A percentile compares a stretch with the other conserved stretches of the same genome.
These are phyloP conservation scores for Cryptococcus neoformans DNA, from an alignment of 1,284 basidiomycete species.

Conservation along the genomic window DNA sequence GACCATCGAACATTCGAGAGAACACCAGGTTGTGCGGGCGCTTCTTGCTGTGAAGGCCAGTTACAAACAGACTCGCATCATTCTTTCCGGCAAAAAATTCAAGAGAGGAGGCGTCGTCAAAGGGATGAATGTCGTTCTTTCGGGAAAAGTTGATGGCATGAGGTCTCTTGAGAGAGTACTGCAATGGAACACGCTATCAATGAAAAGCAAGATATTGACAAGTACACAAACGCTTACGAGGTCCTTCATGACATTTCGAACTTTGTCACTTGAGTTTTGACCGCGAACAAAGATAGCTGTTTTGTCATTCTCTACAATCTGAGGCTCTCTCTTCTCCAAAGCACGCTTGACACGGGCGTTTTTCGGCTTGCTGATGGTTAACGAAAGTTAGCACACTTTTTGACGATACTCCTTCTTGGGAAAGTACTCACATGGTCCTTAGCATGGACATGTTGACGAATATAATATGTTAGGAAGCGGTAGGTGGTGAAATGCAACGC, in stretches of 20 bases:
- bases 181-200: neutral
- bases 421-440: conserved; percentile 39
- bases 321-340: conserved; percentile 79
- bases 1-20: conserved; percentile 80
- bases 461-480: neutral
- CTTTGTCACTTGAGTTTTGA: conserved; percentile 75
- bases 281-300: conserved; percentile 87
- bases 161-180: conserved; percentile 91
- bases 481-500: neutral
- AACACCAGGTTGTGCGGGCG: conserved; percentile 84
- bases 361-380: conserved; percentile 73
- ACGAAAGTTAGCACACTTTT: neutral
- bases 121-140: conserved; percentile 89
- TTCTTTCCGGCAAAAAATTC: conserved; percentile 95
- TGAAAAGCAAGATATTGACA: neutral
- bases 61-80: conserved; percentile 86
- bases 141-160: conserved; percentile 89
- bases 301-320: conserved; percentile 81
- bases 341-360: conserved; percentile 97
- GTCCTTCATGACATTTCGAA: conserved; percentile 81
- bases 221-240: conserved; percentile 58
- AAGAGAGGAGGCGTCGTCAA: conserved; percentile 76
- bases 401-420: neutral
- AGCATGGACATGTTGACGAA: conserved; percentile 46
- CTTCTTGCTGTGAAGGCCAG: conserved; percentile 94